Evolutionary conservation across 2,329 filamentous ascomycete genomes (phyloP).

Genomic region (Trichothecium roseum): DNA sequence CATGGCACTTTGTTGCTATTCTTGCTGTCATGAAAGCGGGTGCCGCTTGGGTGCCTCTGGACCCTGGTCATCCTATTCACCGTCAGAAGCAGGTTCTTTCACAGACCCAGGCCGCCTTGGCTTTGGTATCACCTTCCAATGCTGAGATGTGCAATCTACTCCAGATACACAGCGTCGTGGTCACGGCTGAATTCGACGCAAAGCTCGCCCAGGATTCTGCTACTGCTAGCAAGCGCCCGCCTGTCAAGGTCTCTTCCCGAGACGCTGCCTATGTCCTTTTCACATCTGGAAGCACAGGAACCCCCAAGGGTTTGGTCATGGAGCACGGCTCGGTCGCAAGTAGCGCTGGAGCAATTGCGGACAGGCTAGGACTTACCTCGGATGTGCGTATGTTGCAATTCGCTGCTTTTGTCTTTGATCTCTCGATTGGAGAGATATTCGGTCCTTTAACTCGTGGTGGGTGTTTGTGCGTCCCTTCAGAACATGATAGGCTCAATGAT

Average conservation of each 20-base stretch:
- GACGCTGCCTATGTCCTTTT: constrained; percentile 18
- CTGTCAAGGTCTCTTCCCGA: background rate
- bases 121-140: background rate
- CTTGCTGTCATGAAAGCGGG: constrained; percentile 4
- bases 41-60: constrained; percentile 4
- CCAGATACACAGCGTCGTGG: background rate
- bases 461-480: constrained; percentile 1
- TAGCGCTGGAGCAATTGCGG: background rate
- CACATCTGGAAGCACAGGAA: constrained; percentile 48
- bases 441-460: background rate
- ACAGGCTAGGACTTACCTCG: background rate
- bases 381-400: constrained; percentile 4
- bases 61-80: constrained; percentile 2
- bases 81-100: background rate
- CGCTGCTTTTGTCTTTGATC: constrained; percentile 1
- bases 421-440: constrained; percentile 2
- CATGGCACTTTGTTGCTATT: constrained; percentile 3
- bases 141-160: background rate
- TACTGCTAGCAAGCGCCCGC: background rate
- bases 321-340: constrained; percentile 1
- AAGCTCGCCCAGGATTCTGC: background rate
- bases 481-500: background rate
- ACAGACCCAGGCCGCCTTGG: constrained; percentile 2
- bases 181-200: background rate
- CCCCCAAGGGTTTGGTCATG: constrained; percentile 42